Evolutionary conservation across 2,329 filamentous ascomycete species (phyloP).

Genomic region (Diatrype stigma): DNA sequence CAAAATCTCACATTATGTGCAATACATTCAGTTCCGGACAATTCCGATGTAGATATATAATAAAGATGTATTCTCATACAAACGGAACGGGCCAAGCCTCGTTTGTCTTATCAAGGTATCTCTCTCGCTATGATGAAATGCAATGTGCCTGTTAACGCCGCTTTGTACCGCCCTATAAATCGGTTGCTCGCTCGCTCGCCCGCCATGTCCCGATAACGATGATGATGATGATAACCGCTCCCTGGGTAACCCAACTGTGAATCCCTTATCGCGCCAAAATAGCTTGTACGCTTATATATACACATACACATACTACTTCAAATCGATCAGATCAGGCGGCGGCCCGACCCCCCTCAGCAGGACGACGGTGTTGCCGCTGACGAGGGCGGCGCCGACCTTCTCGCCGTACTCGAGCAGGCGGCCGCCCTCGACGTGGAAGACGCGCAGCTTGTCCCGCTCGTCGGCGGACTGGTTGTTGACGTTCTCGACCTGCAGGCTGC

Average conservation of each 20-base stretch:
- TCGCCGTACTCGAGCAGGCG: slow-evolving; percentile 82
- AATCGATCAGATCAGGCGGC: slow-evolving; percentile 68
- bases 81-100: not conserved
- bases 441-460: slow-evolving; percentile 74
- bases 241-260: no score
- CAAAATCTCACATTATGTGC: no score
- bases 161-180: not conserved
- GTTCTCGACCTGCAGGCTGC: slow-evolving; percentile 73
- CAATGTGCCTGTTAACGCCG: not conserved
- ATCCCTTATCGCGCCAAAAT: no score
- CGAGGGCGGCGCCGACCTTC: slow-evolving; percentile 69
- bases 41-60: not conserved
- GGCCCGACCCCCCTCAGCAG: slow-evolving; percentile 79
- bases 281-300: not conserved
- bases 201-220: not conserved
- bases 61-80: not conserved
- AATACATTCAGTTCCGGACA: not conserved
- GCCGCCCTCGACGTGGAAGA: slow-evolving; percentile 92
- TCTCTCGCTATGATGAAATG: not conserved
- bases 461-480: slow-evolving; percentile 73
- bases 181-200: not conserved
- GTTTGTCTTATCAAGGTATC: not conserved
- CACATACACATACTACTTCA: slow-evolving; percentile 25
- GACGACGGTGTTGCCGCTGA: slow-evolving; percentile 86
- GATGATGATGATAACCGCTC: not conserved